phyloP scores from a whole-genome alignment of 495 filamentous ascomycete genomes.

The Beverwykella pulmonaria region DNA sequence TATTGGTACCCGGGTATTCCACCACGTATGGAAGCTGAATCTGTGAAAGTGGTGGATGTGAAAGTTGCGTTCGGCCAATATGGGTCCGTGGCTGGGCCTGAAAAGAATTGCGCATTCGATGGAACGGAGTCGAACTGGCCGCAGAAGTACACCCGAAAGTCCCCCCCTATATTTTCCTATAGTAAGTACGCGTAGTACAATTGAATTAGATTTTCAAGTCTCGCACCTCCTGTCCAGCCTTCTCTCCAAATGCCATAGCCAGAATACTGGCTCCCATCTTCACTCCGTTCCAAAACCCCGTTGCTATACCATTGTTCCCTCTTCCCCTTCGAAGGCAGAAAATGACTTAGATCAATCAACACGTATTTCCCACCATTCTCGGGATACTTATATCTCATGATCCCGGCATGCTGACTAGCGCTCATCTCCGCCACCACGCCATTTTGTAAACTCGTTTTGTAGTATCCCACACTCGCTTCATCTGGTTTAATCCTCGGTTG shows the following conservation, averaged over 20 bases:
- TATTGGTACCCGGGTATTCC: constrained; percentile 24
- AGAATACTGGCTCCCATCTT: constrained; percentile 35
- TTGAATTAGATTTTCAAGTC: neutral
- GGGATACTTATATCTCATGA: constrained; percentile 41
- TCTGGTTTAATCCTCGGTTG: constrained; percentile 35
- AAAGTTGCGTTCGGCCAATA: constrained; percentile 14
- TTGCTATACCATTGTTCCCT: constrained; percentile 34
- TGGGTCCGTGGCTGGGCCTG: constrained; percentile 37
- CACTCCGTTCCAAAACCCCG: constrained; percentile 34
- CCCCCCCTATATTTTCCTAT: neutral
- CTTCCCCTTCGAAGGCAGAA: constrained; percentile 33
- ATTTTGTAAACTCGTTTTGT: constrained; percentile 35
- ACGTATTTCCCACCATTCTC: constrained; percentile 33
- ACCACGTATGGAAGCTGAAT: constrained; percentile 23
- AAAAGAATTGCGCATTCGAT: constrained; percentile 35
- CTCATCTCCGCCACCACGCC: constrained; percentile 39
- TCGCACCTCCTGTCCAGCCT: constrained; percentile 32
- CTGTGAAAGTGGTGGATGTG: neutral
- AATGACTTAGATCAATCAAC: constrained; percentile 41
- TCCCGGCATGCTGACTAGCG: constrained; percentile 34
- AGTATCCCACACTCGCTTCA: constrained; percentile 41
- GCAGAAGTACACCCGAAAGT: constrained; percentile 42
- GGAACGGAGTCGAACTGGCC: constrained; percentile 40
- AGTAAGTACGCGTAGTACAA: neutral
- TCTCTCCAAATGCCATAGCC: constrained; percentile 33